Evolutionary conservation across 2,329 filamentous ascomycete species (phyloP), one percentile per base, ranked within the genome.

Genomic region (Colletotrichum sidae): DNA sequence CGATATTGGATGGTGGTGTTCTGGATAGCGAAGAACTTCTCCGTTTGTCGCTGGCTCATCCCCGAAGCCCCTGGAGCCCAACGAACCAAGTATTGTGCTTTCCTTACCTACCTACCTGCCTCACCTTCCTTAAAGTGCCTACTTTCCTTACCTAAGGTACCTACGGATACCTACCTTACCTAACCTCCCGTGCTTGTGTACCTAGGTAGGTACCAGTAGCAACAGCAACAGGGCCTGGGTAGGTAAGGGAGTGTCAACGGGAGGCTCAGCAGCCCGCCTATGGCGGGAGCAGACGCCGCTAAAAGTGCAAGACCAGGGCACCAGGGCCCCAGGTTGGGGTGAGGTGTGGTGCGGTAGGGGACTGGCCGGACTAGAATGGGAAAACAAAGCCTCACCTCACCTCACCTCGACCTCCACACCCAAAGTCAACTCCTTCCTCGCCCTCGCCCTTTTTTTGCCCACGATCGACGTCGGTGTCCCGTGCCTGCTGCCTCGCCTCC

Each of bases 311-410:
- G 25, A 25, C 25, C 25, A 25, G 25, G 25, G 25, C 25, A 4
- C 45, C 45, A 17, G 17, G 33, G 8, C 11, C 45, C 17, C n/a
- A 47, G 6, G 39, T 15, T 45, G 39, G n/a, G 47, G 49, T 35
- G 37, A 39, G 46, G 58, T 25, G 25, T 41, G 47, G 33, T 59
- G 56, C 56, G 56, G 56, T 59, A 58, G 58, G 58, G 58, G 50
- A 54, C 57, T 45, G 54, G 49, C 54, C 33, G 38, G 46, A 64
- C 41, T 52, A 49, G 44, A 55, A 55, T 55, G 56, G 70, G 73
- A 79, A 79, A 79, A 76, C 77, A 77, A 79, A 79, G 77, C 78
- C 77, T 80, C 78, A 78, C 72, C 74, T 72, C 61, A 65, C 61
- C 57, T 65, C 47, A 56, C 52, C 72, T 66, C 73, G 71, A 74